Percentiles rank a stretch among this genome's conserved stretches.
Conservation (phyloP, 2,329 filamentous ascomycete species). For the Ceratocystis eucalypticola region DNA sequence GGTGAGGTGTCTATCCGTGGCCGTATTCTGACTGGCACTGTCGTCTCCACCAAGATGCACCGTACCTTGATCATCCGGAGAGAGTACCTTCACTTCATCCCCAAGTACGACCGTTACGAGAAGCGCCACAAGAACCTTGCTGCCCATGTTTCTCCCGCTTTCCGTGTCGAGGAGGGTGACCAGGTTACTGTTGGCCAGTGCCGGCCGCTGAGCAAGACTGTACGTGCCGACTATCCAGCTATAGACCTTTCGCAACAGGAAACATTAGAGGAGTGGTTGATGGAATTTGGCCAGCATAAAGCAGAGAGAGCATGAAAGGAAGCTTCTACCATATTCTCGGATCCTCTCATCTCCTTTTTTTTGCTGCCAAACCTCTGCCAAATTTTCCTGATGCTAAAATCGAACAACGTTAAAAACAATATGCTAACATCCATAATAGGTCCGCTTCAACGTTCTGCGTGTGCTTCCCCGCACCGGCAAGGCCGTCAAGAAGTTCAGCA, state of each 20-base stretch:
- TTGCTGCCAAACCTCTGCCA: not conserved
- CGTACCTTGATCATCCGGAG: conserved; percentile 97
- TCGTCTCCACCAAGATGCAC: conserved; percentile 99
- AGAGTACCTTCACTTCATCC: conserved; percentile 99
- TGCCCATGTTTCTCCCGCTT: conserved; percentile 96
- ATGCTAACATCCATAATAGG: conserved; percentile 36
- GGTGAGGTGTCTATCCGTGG: conserved; percentile 98
- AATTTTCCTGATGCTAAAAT: not conserved
- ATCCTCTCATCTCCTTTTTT: not conserved
- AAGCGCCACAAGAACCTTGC: conserved; percentile 99
- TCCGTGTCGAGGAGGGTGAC: conserved; percentile 99
- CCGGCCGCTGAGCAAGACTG: conserved; percentile 98
- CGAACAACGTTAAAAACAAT: not conserved
- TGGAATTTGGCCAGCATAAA: not conserved
- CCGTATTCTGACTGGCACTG: conserved; percentile 98
- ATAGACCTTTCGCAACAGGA: not conserved
- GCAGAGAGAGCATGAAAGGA: not conserved
- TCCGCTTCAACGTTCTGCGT: conserved; percentile 99
- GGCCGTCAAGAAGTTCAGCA: conserved; percentile 93
- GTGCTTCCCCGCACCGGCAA: conserved; percentile 96
- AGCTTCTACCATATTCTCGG: not conserved
- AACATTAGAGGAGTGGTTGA: not conserved
- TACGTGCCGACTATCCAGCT: conserved; percentile 40
- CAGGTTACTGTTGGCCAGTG: conserved; percentile 99
- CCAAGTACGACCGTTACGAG: conserved; percentile 99